Base-by-base conservation (phyloP, 2,329 filamentous ascomycete species). In the Fusarium fujikuroi region DNA sequence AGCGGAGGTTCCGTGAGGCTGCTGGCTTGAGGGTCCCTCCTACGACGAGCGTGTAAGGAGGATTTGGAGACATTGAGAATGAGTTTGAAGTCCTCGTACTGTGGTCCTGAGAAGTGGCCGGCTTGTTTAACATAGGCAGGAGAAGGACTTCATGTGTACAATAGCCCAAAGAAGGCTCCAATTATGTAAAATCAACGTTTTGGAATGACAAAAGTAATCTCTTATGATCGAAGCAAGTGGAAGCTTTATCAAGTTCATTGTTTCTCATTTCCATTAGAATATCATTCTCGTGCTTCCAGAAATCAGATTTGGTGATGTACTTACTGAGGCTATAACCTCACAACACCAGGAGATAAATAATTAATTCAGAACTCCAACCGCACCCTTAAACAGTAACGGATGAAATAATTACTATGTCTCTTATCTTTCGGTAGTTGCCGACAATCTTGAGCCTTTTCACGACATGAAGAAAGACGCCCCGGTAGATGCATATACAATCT, bases 1-100 rank as follows among this genome's bases (percentile, higher is more conserved):
- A 81, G 64, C 84, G 89, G 77, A 85, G 85, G 63, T 87, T 87
- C 75, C 84, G 79, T 69, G 78, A 82, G 66, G 77, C 81, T 23
- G 76, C 76, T 32, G 80, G 79, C n/a, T 46, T 82, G 49, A 77
- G 62, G 56, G 63, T 74, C 53, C 70, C 75, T 16, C 75, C 78
- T 25, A 79, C 70, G 21, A 77, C 65, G 11, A 63, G 63, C 19
- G 60, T 57, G 28, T 77, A 69, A 64, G 42, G 53, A n/a, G 14
- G 46, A 28, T 42, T 34, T 25, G 23, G 42, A 32, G 44, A 44
- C 19, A 34, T 39, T 19, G 21, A 36, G 42, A n/a, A 53, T 39
- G 37, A 50, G 42, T 37, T 60, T 28, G 36, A 69, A 10, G 19
- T 40, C 9, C n/a, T 63, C 16, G 6, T 19, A 9, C 46, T 50